Percentiles rank a stretch among this genome's conserved stretches.
Evolutionary conservation across 2,329 filamentous ascomycete genomes (phyloP).

Genomic region (Sporothrix sp.): DNA sequence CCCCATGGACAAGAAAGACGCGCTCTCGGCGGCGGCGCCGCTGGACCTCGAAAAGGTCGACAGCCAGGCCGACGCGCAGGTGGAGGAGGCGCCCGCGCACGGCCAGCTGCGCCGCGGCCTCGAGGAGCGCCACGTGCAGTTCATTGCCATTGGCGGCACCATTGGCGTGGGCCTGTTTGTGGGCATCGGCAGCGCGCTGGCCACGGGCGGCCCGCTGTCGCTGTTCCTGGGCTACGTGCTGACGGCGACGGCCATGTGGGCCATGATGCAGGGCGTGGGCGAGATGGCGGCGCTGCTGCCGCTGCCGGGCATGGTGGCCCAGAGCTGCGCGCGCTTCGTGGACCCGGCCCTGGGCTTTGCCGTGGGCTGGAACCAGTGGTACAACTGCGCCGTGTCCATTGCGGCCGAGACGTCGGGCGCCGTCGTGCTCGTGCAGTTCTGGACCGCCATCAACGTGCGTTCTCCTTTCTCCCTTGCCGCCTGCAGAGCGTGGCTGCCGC

Average conservation of each 20-base stretch:
- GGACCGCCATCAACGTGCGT: constrained; percentile 11
- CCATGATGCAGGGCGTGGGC: constrained; percentile 39
- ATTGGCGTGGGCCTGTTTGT: constrained; percentile 36
- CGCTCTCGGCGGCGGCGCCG: background rate
- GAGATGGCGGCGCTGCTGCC: constrained; percentile 57
- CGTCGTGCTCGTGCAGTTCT: constrained; percentile 6
- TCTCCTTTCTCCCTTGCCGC: no score
- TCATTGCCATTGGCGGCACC: constrained; percentile 40
- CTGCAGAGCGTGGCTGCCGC: no score
- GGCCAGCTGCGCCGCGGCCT: constrained; percentile 20
- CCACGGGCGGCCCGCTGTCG: constrained; percentile 35
- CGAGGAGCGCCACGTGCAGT: constrained; percentile 39
- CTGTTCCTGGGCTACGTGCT: constrained; percentile 49
- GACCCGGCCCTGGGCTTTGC: constrained; percentile 54
- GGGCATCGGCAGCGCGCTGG: constrained; percentile 47
- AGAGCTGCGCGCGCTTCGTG: constrained; percentile 53
- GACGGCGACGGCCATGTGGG: constrained; percentile 29
- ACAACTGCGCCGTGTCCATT: constrained; percentile 8
- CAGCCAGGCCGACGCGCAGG: background rate
- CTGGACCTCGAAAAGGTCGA: constrained; percentile 2
- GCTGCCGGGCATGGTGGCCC: constrained; percentile 52
- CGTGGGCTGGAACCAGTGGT: constrained; percentile 28
- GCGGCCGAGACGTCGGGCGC: constrained; percentile 7
- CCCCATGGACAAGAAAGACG: background rate
- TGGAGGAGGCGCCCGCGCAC: background rate